phyloP scores from a whole-genome alignment of 208 protist species.

The Acanthamoeba divionensis region DNA sequence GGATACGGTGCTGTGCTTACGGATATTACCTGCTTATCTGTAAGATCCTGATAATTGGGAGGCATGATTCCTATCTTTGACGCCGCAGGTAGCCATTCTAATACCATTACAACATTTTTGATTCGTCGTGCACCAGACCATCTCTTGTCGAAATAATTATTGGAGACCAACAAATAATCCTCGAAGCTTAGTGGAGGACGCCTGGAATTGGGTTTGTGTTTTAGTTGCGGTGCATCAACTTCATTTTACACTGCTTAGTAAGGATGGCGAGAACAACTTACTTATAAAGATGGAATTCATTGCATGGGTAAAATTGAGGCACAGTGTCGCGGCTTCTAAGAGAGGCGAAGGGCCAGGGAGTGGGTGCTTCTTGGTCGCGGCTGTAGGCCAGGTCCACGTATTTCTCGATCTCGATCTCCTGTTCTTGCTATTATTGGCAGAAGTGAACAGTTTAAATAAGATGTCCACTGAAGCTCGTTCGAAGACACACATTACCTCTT shows the following conservation, averaged over 20 bases:
- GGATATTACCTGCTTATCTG: too few relatives aligned
- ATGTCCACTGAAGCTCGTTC: too few relatives aligned
- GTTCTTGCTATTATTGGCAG: slow-evolving; percentile 70
- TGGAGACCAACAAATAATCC: slow-evolving; percentile 78
- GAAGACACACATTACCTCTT: slow-evolving; percentile 15
- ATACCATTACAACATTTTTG: slow-evolving; percentile 87
- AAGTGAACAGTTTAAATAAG: neutral
- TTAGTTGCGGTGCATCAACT: neutral
- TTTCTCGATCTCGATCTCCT: slow-evolving; percentile 79
- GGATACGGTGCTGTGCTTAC: too few relatives aligned
- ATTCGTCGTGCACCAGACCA: slow-evolving; percentile 87
- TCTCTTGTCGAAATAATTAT: slow-evolving; percentile 89
- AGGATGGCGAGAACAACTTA: neutral
- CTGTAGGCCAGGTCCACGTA: slow-evolving; percentile 79
- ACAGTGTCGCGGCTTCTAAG: neutral
- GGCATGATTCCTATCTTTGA: neutral
- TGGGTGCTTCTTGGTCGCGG: slow-evolving; percentile 86
- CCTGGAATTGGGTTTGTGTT: neutral
- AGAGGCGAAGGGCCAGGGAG: slow-evolving; percentile 79
- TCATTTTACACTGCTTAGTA: neutral
- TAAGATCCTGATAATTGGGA: neutral
- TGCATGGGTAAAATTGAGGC: slow-evolving; percentile 60
- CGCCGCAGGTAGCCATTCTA: slow-evolving; percentile 83
- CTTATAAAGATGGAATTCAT: slow-evolving; percentile 53
- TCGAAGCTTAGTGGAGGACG: slow-evolving; percentile 75